phyloP scores from a whole-genome alignment of 2,329 filamentous ascomycete genomes.

The Tolypocladium tundrense region DNA sequence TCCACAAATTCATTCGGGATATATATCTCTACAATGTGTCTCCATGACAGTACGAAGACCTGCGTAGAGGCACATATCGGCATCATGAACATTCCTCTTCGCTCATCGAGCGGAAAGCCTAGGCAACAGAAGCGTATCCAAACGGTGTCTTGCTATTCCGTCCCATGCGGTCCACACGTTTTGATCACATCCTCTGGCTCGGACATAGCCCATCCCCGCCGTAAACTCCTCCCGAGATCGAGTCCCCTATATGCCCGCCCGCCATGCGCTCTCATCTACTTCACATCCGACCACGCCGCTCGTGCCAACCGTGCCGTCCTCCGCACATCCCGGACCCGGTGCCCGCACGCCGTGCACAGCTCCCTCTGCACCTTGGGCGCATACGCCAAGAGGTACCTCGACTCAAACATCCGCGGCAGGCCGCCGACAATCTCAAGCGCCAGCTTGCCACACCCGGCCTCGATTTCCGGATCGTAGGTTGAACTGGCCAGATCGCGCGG shows the following conservation, averaged over 20 bases:
- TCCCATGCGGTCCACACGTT: background rate
- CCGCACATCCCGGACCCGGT: constrained; percentile 41
- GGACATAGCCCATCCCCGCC: background rate
- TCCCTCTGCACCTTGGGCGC: constrained; percentile 34
- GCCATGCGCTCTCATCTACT: constrained; percentile 8
- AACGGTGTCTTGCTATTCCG: background rate
- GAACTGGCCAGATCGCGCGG: constrained; percentile 13
- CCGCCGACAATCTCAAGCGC: constrained; percentile 36
- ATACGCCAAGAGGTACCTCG: constrained; percentile 32
- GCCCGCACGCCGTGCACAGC: constrained; percentile 41
- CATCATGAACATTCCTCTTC: background rate
- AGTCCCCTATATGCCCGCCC: background rate
- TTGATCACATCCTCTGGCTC: background rate
- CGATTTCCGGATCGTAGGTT: constrained; percentile 9
- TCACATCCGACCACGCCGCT: constrained; percentile 35
- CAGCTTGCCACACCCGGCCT: constrained; percentile 31
- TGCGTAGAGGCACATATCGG: too few species aligned
- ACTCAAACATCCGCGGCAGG: constrained; percentile 38
- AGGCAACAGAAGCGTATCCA: background rate
- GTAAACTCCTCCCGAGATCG: background rate
- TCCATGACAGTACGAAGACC: background rate
- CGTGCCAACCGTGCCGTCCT: constrained; percentile 38
- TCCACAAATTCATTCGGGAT: background rate
- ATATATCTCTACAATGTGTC: background rate
- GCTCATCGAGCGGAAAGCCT: background rate